These are phyloP conservation scores for Fusarium sp. DNA, from an alignment of 2,329 filamentous ascomycete genomes.

Conservation along the genomic window DNA sequence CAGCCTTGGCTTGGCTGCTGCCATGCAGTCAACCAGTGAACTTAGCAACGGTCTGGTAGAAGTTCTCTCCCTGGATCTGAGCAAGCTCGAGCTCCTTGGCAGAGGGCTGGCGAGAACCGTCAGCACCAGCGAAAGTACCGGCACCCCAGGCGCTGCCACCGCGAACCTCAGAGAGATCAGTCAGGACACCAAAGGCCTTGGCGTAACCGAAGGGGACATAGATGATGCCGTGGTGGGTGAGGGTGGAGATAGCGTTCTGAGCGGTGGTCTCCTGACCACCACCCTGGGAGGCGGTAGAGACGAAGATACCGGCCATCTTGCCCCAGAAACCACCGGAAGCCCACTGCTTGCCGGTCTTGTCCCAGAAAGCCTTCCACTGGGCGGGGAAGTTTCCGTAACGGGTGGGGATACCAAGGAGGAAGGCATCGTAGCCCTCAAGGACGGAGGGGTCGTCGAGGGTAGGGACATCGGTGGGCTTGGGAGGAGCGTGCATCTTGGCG, in stretches of 20 bases:
- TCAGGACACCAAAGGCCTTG: slow-evolving; percentile 76
- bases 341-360: slow-evolving; percentile 91
- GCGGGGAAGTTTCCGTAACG: slow-evolving; percentile 97
- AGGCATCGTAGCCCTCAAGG: slow-evolving; percentile 83
- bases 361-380: slow-evolving; percentile 96
- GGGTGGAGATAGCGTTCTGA: slow-evolving; percentile 83
- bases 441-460: slow-evolving; percentile 67
- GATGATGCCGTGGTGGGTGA: slow-evolving; percentile 93
- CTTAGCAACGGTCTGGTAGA: slow-evolving; percentile 83
- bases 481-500: slow-evolving; percentile 88
- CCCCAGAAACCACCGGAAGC: slow-evolving; percentile 79
- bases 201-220: slow-evolving; percentile 97
- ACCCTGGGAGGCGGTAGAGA: slow-evolving; percentile 85
- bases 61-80: slow-evolving; percentile 83
- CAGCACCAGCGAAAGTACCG: slow-evolving; percentile 83
- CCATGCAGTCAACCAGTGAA: slow-evolving; percentile 83
- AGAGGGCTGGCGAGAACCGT: slow-evolving; percentile 86
- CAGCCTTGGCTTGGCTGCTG: slow-evolving; percentile 54
- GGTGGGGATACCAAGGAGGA: slow-evolving; percentile 95
- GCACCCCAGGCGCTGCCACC: slow-evolving; percentile 94
- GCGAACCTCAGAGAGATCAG: slow-evolving; percentile 81
- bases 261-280: slow-evolving; percentile 95
- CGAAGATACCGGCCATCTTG: slow-evolving; percentile 92
- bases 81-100: slow-evolving; percentile 83
- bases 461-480: slow-evolving; percentile 76